Evolutionary conservation across 345 rosid genomes (phyloP).

Genomic region (Rubroshorea leprosula): DNA sequence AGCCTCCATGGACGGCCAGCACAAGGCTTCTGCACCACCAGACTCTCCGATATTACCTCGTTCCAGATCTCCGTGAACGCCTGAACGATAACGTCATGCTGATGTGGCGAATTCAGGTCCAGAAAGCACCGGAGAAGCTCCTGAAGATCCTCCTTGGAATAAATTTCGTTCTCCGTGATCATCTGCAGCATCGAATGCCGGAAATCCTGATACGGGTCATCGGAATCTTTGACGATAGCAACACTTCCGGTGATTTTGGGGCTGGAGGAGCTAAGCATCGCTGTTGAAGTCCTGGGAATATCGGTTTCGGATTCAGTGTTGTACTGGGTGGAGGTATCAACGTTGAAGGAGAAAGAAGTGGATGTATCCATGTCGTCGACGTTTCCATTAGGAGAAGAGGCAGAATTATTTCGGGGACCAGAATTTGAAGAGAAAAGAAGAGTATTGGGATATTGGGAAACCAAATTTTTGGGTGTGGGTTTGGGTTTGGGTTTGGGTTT

Average conservation of each 20-base stretch:
- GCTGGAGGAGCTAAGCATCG: constrained; percentile 19
- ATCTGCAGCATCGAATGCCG: constrained; percentile 48
- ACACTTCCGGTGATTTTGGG: constrained; percentile 32
- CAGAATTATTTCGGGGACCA: neutral
- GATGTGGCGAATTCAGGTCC: constrained; percentile 37
- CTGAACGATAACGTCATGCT: constrained; percentile 35
- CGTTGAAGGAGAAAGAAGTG: constrained; percentile 23
- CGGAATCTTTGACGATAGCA: constrained; percentile 45
- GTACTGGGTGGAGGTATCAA: constrained; percentile 9
- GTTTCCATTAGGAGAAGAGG: neutral
- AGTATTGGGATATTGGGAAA: constrained; percentile 6
- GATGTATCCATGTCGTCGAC: constrained; percentile 14
- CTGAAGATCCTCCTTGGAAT: constrained; percentile 31
- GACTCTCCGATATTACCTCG: constrained; percentile 11
- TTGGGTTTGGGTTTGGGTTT: constrained; percentile 18
- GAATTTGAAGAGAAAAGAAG: neutral
- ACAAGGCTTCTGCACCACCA: constrained; percentile 1
- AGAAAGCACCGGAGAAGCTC: constrained; percentile 53
- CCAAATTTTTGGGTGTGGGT: neutral
- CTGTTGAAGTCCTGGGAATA: constrained; percentile 1
- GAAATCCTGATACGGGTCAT: constrained; percentile 47
- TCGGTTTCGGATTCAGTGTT: constrained; percentile 21
- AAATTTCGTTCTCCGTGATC: constrained; percentile 48
- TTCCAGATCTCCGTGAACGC: constrained; percentile 50
- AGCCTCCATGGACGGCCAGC: constrained; percentile 1